Percentiles rank a stretch among this genome's conserved stretches.
Conservation (phyloP, 2,329 filamentous ascomycete species). For the Clonostachys sp. region DNA sequence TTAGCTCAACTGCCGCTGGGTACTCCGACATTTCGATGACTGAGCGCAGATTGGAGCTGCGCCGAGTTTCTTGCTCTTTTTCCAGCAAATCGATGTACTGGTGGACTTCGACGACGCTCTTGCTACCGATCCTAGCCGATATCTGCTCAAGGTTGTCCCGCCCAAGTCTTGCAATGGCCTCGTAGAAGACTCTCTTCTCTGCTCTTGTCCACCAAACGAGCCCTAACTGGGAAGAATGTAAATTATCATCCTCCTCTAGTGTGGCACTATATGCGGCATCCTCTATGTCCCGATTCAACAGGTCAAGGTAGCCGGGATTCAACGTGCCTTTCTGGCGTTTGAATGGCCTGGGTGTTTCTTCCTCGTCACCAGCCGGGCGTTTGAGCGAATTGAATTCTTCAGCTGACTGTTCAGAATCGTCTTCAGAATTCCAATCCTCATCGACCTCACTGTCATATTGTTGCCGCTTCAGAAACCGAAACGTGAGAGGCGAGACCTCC, state of each 20-base stretch:
- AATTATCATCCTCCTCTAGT: constrained; percentile 17
- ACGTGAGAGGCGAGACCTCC: too few relatives aligned
- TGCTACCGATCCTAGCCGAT: constrained; percentile 59
- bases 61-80: constrained; percentile 35
- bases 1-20: constrained; percentile 70
- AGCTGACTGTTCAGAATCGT: background rate
- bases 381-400: constrained; percentile 17
- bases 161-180: constrained; percentile 59
- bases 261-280: constrained; percentile 37
- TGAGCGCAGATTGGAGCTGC: constrained; percentile 20
- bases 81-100: constrained; percentile 65
- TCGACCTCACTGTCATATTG: too few relatives aligned
- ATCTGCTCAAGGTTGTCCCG: constrained; percentile 59
- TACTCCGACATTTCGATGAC: constrained; percentile 48
- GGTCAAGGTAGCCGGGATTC: constrained; percentile 39
- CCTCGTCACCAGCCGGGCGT: constrained; percentile 14
- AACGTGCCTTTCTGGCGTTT: constrained; percentile 39
- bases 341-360: constrained; percentile 21
- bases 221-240: constrained; percentile 57
- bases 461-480: too few relatives aligned
- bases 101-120: constrained; percentile 69
- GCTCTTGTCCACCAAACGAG: constrained; percentile 61
- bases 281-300: constrained; percentile 55
- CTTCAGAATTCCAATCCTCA: too few relatives aligned
- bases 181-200: constrained; percentile 71